phyloP scores from a whole-genome alignment of 768 basidiomycete genomes.

The Saitozyma podzolica region DNA sequence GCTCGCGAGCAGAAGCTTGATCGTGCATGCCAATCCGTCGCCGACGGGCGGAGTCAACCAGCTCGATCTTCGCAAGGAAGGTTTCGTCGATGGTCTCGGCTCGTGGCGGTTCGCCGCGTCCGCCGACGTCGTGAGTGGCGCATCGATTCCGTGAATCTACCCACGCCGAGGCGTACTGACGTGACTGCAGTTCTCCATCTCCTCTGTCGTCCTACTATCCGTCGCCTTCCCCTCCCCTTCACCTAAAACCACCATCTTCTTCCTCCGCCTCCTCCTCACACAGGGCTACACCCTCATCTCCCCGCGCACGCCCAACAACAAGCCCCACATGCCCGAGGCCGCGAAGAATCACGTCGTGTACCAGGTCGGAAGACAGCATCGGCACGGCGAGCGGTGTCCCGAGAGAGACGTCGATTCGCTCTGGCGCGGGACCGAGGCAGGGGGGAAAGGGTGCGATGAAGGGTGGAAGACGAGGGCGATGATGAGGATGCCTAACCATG shows the following conservation, averaged over 20 bases:
- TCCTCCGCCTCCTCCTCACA: slow-evolving; percentile 35
- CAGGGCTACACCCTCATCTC: slow-evolving; percentile 41
- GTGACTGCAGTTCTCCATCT: slow-evolving; percentile 41
- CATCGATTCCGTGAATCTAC: not conserved
- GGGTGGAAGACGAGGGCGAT: slow-evolving; percentile 40
- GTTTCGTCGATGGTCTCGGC: slow-evolving; percentile 37
- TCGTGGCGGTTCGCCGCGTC: slow-evolving; percentile 27
- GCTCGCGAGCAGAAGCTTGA: slow-evolving; percentile 25
- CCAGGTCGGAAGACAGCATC: slow-evolving; percentile 29
- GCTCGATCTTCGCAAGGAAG: slow-evolving; percentile 40
- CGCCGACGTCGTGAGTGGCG: slow-evolving; percentile 42
- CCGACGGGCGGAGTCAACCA: slow-evolving; percentile 30
- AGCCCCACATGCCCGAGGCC: slow-evolving; percentile 26
- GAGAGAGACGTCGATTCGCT: slow-evolving; percentile 23
- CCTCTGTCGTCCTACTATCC: slow-evolving; percentile 31
- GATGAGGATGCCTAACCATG: slow-evolving; percentile 44
- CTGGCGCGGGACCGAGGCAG: slow-evolving; percentile 38
- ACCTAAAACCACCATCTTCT: slow-evolving; percentile 44
- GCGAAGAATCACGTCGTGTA: slow-evolving; percentile 34
- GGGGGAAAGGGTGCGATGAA: slow-evolving; percentile 19
- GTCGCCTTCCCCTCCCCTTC: slow-evolving; percentile 35
- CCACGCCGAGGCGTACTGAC: not conserved
- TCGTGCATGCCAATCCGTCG: slow-evolving; percentile 43
- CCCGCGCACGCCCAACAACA: slow-evolving; percentile 36
- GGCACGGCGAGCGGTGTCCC: slow-evolving; percentile 32